Conservation (phyloP, 257 asterid species). For the Anisodus tanguticus region DNA sequence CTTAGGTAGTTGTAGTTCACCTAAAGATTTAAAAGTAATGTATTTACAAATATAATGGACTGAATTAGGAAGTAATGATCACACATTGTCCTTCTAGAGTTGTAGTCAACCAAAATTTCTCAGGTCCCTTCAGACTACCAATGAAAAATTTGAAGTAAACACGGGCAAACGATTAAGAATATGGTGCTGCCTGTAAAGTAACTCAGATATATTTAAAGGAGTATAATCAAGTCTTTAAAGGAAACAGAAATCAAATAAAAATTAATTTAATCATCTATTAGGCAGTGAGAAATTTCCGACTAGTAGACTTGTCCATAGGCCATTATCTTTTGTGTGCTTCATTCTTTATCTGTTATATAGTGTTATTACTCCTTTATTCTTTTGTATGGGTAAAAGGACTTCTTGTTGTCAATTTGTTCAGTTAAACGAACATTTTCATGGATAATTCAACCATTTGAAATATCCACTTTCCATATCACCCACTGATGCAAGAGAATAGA, state of each 20-base stretch:
- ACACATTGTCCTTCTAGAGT: neutral
- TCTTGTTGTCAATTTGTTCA: neutral
- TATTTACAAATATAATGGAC: neutral
- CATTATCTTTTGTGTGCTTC: slow-evolving; percentile 10
- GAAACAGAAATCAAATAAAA: neutral
- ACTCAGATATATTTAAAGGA: neutral
- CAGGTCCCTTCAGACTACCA: neutral
- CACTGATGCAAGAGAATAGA: neutral
- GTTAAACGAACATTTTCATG: neutral
- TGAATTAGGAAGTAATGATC: neutral
- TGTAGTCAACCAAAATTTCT: neutral
- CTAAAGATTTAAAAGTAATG: neutral
- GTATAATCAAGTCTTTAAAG: neutral
- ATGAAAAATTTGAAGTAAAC: slow-evolving; percentile 11
- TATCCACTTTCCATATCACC: neutral
- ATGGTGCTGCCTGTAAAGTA: neutral
- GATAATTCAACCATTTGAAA: neutral
- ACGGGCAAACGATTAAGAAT: neutral
- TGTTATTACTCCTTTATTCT: neutral
- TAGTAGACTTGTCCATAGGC: neutral
- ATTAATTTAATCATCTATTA: neutral
- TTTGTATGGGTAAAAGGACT: neutral
- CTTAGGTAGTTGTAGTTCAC: neutral
- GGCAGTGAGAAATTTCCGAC: neutral
- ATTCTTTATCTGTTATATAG: neutral